Conservation (phyloP, 768 basidiomycete genomes). For the Pleurotus sapidus region DNA sequence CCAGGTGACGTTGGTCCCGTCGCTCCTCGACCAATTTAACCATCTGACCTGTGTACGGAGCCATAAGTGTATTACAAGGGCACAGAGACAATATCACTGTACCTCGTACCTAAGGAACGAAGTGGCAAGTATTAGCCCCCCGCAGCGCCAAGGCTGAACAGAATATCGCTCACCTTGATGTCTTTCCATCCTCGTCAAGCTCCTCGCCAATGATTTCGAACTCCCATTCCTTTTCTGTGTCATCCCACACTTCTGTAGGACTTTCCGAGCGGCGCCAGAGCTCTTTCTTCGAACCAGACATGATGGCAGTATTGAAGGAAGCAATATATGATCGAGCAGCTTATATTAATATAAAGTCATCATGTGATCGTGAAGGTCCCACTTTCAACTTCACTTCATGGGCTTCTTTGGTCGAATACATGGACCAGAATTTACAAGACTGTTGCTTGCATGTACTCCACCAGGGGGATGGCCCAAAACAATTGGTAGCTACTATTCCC, state of each 20-base stretch:
- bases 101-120: conserved; percentile 29
- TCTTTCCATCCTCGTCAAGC: conserved; percentile 25
- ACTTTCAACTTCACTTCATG: too few species aligned
- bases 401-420: too few species aligned
- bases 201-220: conserved; percentile 38
- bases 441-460: conserved; percentile 45
- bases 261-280: conserved; percentile 7
- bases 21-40: conserved; percentile 45
- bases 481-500: conserved; percentile 35
- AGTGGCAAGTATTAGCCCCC: background rate
- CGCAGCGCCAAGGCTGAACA: background rate
- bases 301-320: background rate
- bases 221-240: conserved; percentile 28
- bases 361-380: background rate
- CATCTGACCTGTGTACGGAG: conserved; percentile 41
- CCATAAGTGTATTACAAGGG: background rate
- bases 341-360: background rate
- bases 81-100: background rate
- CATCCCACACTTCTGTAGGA: conserved; percentile 4
- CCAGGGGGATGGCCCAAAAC: conserved; percentile 44
- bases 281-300: background rate
- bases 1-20: conserved; percentile 60
- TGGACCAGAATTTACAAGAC: conserved; percentile 42
- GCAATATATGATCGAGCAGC: background rate
- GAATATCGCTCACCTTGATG: conserved; percentile 19